Evolutionary conservation across 2,329 filamentous ascomycete genomes (phyloP), one percentile per base, ranked within the genome.

Genomic region (Colletotrichum somersetense): DNA sequence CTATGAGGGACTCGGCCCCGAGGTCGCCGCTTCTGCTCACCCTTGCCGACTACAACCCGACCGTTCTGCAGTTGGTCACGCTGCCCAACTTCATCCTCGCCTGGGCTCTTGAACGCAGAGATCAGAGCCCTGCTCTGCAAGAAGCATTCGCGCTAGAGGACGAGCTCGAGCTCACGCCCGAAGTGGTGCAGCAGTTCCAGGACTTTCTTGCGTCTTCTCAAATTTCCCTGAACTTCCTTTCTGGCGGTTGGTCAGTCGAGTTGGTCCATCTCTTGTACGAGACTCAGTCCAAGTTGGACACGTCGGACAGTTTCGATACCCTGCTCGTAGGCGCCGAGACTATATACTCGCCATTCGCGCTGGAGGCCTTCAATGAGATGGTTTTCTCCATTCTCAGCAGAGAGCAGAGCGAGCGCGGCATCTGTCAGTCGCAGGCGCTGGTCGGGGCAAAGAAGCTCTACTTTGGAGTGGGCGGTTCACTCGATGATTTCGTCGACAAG

Each of bases 401-500:
- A 62, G 85, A 90, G 62, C 77, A 80, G 61, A 75, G 78, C 57
- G 77, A 80, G 66, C 76, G 76, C 16, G 56, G 66, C 42, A 44
- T 46, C 57, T 69, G 64, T 23, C 59, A 65, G 59, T 72, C 72
- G 48, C 67, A 73, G 44, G 90, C 91, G 1, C 83, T 94, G 26
- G 87, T 96, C 6, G 93, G 89, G 3, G 93, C 93, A 1, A 96
- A 96, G 83, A 89, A 89, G 75, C 86, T 95, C 14, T 96, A 96
- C 81, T 96, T 96, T 81, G 93, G 93, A 3, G 93, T 96, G 6
- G 93, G 93, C 0, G 93, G 93, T 0, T 95, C 93, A 26, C 87
- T 96, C 30, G 92, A 94, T 79, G 93, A 93, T 75, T 94, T 96
- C 76, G 83, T 91, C 59, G 81, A 85, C 62, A 84, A 82, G 74